Evolutionary conservation across 257 asterid genomes (phyloP).

Genomic region (Galeopsis tetrahit): DNA sequence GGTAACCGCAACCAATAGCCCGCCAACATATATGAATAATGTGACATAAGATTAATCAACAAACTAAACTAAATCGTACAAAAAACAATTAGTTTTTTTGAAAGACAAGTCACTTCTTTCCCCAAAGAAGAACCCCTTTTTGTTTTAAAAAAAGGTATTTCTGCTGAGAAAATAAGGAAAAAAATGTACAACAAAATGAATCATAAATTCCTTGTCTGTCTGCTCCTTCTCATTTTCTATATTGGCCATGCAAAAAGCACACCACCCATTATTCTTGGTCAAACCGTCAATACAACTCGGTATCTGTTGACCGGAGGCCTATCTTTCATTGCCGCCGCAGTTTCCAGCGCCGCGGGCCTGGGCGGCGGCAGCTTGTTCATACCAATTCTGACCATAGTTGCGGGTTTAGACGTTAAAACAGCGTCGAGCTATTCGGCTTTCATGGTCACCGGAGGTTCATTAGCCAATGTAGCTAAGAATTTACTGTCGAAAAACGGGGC

Average conservation of each 20-base stretch:
- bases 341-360: conserved; percentile 81
- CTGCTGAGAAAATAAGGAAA: not conserved
- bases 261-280: conserved; percentile 7
- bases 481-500: conserved; percentile 20
- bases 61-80: not conserved
- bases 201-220: not conserved
- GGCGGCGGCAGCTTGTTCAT: conserved; percentile 84
- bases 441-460: conserved; percentile 80
- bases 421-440: conserved; percentile 71
- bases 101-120: not conserved
- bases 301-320: conserved; percentile 44
- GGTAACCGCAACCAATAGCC: not conserved
- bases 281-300: conserved; percentile 38
- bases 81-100: not conserved
- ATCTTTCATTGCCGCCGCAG: conserved; percentile 60
- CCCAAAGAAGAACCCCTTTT: not conserved
- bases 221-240: conserved; percentile 7
- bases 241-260: conserved; percentile 38
- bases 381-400: conserved; percentile 65
- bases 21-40: not conserved
- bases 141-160: not conserved
- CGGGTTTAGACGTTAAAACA: conserved; percentile 66
- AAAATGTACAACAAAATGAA: not conserved
- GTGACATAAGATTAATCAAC: not conserved
- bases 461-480: conserved; percentile 58